A percentile compares a stretch with the other conserved stretches of the same genome.
Evolutionary conservation across 2,329 filamentous ascomycete species (phyloP).

Genomic region (Cordyceps tenuipes): DNA sequence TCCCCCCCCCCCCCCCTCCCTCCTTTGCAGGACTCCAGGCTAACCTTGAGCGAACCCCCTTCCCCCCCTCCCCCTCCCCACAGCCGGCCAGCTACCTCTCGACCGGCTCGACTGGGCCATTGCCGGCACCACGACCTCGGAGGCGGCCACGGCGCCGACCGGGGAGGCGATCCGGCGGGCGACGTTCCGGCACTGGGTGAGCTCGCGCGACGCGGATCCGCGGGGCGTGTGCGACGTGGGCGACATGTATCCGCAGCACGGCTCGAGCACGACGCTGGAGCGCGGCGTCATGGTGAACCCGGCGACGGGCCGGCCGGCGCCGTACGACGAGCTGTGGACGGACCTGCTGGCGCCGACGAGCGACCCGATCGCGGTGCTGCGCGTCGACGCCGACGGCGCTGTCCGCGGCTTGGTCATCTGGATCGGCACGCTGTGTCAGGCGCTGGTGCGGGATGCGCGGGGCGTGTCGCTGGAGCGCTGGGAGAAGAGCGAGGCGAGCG

Average conservation of each 20-base stretch:
- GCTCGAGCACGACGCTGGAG: conserved; percentile 41
- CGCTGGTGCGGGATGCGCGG: conserved; percentile 38
- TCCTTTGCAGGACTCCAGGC: background rate
- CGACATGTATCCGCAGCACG: conserved; percentile 39
- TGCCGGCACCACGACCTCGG: conserved; percentile 43
- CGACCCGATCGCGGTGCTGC: conserved; percentile 31
- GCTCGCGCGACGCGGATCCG: conserved; percentile 37
- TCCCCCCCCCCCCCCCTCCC: too few relatives aligned
- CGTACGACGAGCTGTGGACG: conserved; percentile 62
- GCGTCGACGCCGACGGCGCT: conserved; percentile 21
- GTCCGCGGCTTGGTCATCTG: conserved; percentile 40
- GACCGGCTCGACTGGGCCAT: conserved; percentile 56
- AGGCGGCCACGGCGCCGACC: conserved; percentile 19
- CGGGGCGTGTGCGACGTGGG: conserved; percentile 44
- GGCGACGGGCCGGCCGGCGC: conserved; percentile 36
- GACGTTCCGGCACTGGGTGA: conserved; percentile 52
- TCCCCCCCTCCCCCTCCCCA: too few relatives aligned
- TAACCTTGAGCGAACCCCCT: background rate
- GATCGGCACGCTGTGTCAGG: conserved; percentile 49
- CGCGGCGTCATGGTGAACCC: conserved; percentile 53
- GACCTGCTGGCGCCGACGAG: conserved; percentile 30
- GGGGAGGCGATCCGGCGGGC: conserved; percentile 26
- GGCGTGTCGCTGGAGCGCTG: conserved; percentile 45
- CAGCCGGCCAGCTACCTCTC: conserved; percentile 8
- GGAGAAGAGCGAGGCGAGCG: conserved; percentile 28